phyloP scores from a whole-genome alignment of 306 rosid species.

The Echinosophora koreensis region DNA sequence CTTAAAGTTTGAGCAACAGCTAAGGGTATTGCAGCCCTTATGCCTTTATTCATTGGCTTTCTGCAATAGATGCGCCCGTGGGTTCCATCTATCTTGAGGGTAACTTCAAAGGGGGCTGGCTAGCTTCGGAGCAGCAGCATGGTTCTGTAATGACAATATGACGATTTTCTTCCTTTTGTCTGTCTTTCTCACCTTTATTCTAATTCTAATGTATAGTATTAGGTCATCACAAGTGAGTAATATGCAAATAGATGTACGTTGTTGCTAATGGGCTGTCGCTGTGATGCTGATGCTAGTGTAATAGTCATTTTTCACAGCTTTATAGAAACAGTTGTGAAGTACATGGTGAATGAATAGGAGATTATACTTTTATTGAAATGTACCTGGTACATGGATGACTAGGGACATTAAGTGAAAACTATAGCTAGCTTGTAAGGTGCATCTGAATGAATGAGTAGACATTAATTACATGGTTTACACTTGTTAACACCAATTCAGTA shows the following conservation, averaged over 20 bases:
- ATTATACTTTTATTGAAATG: slow-evolving; percentile 8
- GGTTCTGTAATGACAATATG: slow-evolving; percentile 19
- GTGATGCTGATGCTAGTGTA: slow-evolving; percentile 8
- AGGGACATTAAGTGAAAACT: slow-evolving; percentile 20
- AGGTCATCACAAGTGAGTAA: background rate
- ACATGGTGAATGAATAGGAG: background rate
- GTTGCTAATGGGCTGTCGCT: background rate
- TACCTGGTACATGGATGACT: background rate
- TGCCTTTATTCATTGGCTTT: slow-evolving; percentile 26
- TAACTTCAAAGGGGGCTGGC: background rate
- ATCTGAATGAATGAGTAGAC: slow-evolving; percentile 4
- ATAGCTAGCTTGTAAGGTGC: background rate
- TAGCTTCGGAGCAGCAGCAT: slow-evolving; percentile 19
- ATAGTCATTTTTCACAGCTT: slow-evolving; percentile 9
- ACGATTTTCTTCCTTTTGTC: background rate
- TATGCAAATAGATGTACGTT: slow-evolving; percentile 11
- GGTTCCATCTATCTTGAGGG: slow-evolving; percentile 21
- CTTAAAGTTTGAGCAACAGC: slow-evolving; percentile 18
- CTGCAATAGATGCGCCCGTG: background rate
- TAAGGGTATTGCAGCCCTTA: background rate
- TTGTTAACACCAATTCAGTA: background rate
- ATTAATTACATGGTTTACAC: slow-evolving; percentile 19
- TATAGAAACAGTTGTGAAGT: slow-evolving; percentile 14
- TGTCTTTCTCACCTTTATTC: background rate
- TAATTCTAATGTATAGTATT: slow-evolving; percentile 7